Evolutionary conservation across 2,329 filamentous ascomycete genomes (phyloP).

Genomic region (Lasiodiplodia gonubiensis): DNA sequence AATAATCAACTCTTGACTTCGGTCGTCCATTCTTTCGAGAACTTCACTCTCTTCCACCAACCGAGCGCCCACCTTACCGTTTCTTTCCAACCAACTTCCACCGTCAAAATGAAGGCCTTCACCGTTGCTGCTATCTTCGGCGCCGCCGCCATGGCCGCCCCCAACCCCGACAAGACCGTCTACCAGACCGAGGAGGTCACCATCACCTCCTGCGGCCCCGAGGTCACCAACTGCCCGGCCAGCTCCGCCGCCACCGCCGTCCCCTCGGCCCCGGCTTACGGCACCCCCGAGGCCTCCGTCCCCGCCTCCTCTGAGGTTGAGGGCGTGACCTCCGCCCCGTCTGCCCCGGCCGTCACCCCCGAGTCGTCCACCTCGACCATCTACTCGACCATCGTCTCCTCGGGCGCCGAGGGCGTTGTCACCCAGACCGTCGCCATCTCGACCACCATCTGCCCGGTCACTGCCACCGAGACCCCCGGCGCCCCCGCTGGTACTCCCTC

Average conservation of each 20-base stretch:
- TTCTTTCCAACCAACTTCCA: constrained; percentile 27
- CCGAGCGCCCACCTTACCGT: constrained; percentile 29
- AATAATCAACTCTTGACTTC: constrained; percentile 29
- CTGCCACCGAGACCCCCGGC: constrained; percentile 28
- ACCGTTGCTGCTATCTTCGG: constrained; percentile 29
- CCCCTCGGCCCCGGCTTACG: background rate
- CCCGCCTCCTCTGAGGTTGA: constrained; percentile 20
- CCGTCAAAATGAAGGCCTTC: constrained; percentile 32
- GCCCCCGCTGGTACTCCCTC: constrained; percentile 8
- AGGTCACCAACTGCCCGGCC: constrained; percentile 33
- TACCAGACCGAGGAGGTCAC: constrained; percentile 27
- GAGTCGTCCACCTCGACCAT: constrained; percentile 18
- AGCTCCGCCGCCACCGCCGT: constrained; percentile 23
- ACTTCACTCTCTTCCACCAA: constrained; percentile 32
- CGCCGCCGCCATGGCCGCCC: constrained; percentile 29
- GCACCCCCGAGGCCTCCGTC: constrained; percentile 19
- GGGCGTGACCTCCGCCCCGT: constrained; percentile 10
- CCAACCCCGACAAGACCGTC: constrained; percentile 29
- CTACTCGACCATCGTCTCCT: constrained; percentile 22
- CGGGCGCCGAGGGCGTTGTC: constrained; percentile 14
- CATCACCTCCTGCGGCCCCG: constrained; percentile 29
- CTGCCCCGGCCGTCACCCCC: background rate
- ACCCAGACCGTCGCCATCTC: constrained; percentile 29
- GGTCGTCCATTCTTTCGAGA: constrained; percentile 31
- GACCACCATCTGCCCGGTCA: constrained; percentile 29